phyloP scores from a whole-genome alignment of 176 grass and related monocot genomes.

The Aegilops sharonensis region DNA sequence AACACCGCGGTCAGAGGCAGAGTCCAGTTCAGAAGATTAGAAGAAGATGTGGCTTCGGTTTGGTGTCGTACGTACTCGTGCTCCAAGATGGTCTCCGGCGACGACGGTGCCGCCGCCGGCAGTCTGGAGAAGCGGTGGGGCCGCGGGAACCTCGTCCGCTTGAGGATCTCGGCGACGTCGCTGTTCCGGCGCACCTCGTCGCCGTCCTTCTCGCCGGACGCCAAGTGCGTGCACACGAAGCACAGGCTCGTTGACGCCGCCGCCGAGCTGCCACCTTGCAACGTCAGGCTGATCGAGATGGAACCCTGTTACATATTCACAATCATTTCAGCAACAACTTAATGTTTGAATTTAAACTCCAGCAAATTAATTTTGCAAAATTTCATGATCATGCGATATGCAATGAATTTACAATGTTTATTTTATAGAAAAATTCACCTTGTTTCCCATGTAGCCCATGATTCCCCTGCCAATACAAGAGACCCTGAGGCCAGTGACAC shows the following conservation, averaged over 20 bases:
- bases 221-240: slow-evolving; percentile 92
- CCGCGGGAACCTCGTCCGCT: slow-evolving; percentile 57
- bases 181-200: slow-evolving; percentile 78
- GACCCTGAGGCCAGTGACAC: slow-evolving; percentile 46
- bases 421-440: slow-evolving; percentile 26
- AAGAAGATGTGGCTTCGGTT: not conserved
- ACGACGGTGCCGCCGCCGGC: not conserved
- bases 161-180: slow-evolving; percentile 75
- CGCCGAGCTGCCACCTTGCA: slow-evolving; percentile 29
- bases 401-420: too few species aligned
- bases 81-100: slow-evolving; percentile 78
- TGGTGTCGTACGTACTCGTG: slow-evolving; percentile 59
- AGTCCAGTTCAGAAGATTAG: not conserved
- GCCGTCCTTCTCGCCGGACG: slow-evolving; percentile 86
- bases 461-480: slow-evolving; percentile 74
- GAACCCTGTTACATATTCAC: slow-evolving; percentile 43
- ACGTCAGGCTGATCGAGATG: slow-evolving; percentile 79
- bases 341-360: not conserved
- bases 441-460: slow-evolving; percentile 98
- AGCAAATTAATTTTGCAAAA: not conserved
- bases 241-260: slow-evolving; percentile 40
- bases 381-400: not conserved
- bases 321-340: not conserved
- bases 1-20: fast-evolving
- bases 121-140: not conserved